Evolutionary conservation across 768 basidiomycete genomes (phyloP), one percentile per base, ranked within the genome.

Genomic region (Wakefieldia striispora): DNA sequence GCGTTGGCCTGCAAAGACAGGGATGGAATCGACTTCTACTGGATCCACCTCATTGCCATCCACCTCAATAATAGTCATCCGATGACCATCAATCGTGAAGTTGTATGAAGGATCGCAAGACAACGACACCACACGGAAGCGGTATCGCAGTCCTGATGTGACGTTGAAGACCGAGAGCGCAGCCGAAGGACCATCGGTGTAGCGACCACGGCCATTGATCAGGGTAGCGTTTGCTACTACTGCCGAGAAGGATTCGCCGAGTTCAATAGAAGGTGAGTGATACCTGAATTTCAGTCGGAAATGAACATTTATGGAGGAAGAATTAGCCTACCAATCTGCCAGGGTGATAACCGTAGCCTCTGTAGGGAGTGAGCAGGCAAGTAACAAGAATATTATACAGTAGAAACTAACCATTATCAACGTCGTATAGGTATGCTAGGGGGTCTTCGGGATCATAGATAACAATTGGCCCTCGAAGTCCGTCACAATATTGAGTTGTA

Each of bases 191-290:
- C 76, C 76, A 6, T 65, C 71, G 6, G 47, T 14, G 49, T 69
- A 73, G 27, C 78, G 73, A 16, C 80, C 79, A 20, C 58, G 56
- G 1, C 79, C 79, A 40, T 81, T 81, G 43, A 81, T 78, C 6
- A 81, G 62, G 4, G 74, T 75, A 7, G 77, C 64, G 47, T 75
- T 62, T 1, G 68, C 52, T n/a, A 33, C 29, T 14, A 52, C 39
- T 7, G 51, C 40, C 35, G 36, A 19, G 39, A 59, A 14, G 50
- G 57, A 27, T 10, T 48, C 27, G 47, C 45, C 38, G 20, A 51
- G 53, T 37, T 17, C 35, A 6, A 50, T 61, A 6, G 66, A 62
- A 12, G 59, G 63, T n/a, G 36, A 31, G 41, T 70, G 74, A 53
- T 71, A 75, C 69, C 66, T 72, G 36, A 27, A 16, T 26, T 21